Percentiles rank a stretch among this genome's conserved stretches.
Conservation (phyloP, 495 filamentous ascomycete genomes). For the Margaritispora aquatica region DNA sequence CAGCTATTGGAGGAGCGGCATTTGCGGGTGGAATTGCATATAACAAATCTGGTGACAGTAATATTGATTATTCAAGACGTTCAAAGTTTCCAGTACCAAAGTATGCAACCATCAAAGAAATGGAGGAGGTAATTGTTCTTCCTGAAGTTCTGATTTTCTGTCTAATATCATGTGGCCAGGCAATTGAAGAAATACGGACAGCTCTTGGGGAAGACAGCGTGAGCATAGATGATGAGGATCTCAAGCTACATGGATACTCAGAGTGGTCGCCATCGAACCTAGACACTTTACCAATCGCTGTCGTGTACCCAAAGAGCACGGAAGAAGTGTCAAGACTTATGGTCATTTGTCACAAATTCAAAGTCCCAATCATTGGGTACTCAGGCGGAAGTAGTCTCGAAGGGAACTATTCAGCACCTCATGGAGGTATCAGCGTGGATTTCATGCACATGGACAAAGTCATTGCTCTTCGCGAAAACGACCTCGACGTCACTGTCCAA, state of each 20-base stretch:
- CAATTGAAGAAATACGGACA: constrained; percentile 50
- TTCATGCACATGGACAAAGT: constrained; percentile 82
- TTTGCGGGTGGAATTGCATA: constrained; percentile 6
- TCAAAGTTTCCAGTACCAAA: constrained; percentile 28
- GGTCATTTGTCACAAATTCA: constrained; percentile 72
- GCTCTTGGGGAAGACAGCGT: constrained; percentile 58
- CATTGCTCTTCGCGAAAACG: constrained; percentile 68
- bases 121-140: constrained; percentile 36
- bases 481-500: constrained; percentile 89
- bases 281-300: constrained; percentile 68
- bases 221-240: constrained; percentile 75
- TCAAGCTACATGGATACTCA: constrained; percentile 80
- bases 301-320: constrained; percentile 70
- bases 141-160: background rate
- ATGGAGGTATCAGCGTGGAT: constrained; percentile 81
- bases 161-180: constrained; percentile 37
- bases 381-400: constrained; percentile 76
- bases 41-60: background rate
- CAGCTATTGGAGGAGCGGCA: background rate
- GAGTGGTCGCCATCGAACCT: constrained; percentile 83
- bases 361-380: constrained; percentile 82
- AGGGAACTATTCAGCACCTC: constrained; percentile 78
- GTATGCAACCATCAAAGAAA: constrained; percentile 41
- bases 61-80: constrained; percentile 19
- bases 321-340: constrained; percentile 75